Evolutionary conservation across 2,329 filamentous ascomycete genomes (phyloP), one percentile per base, ranked within the genome.

Genomic region (Aspergillus transmontanensis): DNA sequence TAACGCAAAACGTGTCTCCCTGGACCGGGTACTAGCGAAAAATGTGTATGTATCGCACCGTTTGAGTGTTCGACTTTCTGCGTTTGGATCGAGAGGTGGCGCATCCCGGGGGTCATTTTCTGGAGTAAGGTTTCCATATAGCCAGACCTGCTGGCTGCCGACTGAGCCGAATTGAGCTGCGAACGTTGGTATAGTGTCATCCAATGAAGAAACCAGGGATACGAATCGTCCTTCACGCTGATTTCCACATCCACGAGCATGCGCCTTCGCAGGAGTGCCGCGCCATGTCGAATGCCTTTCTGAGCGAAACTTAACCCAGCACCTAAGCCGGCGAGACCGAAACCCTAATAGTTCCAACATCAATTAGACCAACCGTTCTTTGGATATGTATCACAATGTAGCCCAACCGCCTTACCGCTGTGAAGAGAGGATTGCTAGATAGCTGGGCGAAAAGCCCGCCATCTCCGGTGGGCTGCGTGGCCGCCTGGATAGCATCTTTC

Each of bases 241-340:
- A 99, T 97, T 79, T 99, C 95, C 72, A 99, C 89, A 72, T 97
- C 93, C 71, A 98, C 92, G 34, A 99, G 88, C 80, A 99, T 88
- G 56, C 94, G 92, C 59, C 90, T 89, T 57, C 92, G 91, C 63
- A 97, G 81, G 61, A 96, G 84, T 50, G 86, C 86, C n/a, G 90
- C 89, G 60, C 88, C 88, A 71, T 88, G 84, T 64, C 94, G 86
- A 63, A 91, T 78, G 39, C 91, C 92, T 73, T 90, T 90, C 66
- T 95, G 93, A 34, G 89, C 92, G 70, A 96, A 87, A 14, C 93
- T 90, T 36, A 93, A 86, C 46, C 87, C 90, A 39, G 93, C 92
- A 66, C 93, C 95, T 58, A 99, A 85, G 34, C 91, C 92, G 64
- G 94, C 95, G 59, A 99, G 90, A 70, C 95, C 95, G 71, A 98